Evolutionary conservation across 2,329 filamentous ascomycete genomes (phyloP).

Genomic region (Xylaria sp.): DNA sequence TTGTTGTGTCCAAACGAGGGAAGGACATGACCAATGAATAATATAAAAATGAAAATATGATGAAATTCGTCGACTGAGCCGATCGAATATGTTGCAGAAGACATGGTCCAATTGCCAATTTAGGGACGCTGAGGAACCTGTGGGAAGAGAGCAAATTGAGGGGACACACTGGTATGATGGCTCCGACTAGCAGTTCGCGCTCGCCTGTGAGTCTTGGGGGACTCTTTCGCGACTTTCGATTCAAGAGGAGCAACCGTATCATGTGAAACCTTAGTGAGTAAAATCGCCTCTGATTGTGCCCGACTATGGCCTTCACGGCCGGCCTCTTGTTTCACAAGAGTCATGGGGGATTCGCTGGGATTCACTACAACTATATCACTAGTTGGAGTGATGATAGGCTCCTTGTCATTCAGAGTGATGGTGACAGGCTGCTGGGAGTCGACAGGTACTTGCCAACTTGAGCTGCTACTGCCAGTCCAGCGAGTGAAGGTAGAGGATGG

Average conservation of each 20-base stretch:
- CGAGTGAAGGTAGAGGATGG: slow-evolving; percentile 65
- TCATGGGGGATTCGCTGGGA: slow-evolving; percentile 26
- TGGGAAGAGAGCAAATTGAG: slow-evolving; percentile 49
- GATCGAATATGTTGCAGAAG: neutral
- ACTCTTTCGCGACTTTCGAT: slow-evolving; percentile 34
- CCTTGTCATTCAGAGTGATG: slow-evolving; percentile 37
- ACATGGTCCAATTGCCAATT: neutral
- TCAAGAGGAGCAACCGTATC: slow-evolving; percentile 32
- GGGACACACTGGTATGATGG: slow-evolving; percentile 44
- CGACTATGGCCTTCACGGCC: slow-evolving; percentile 44
- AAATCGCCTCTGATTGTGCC: slow-evolving; percentile 47
- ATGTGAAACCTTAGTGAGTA: slow-evolving; percentile 38
- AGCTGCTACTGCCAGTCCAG: slow-evolving; percentile 62
- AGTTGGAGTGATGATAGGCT: slow-evolving; percentile 29
- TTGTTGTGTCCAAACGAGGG: neutral
- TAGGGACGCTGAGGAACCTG: slow-evolving; percentile 33
- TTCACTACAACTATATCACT: slow-evolving; percentile 19
- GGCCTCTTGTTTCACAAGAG: slow-evolving; percentile 29
- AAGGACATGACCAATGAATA: neutral
- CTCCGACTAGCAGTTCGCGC: slow-evolving; percentile 49
- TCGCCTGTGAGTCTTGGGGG: slow-evolving; percentile 44
- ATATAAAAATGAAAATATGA: neutral
- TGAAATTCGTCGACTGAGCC: neutral
- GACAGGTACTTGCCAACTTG: slow-evolving; percentile 43
- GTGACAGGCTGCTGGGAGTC: slow-evolving; percentile 32